phyloP scores from a whole-genome alignment of 768 basidiomycete genomes.

The Gloeopeniophorella convolvens region DNA sequence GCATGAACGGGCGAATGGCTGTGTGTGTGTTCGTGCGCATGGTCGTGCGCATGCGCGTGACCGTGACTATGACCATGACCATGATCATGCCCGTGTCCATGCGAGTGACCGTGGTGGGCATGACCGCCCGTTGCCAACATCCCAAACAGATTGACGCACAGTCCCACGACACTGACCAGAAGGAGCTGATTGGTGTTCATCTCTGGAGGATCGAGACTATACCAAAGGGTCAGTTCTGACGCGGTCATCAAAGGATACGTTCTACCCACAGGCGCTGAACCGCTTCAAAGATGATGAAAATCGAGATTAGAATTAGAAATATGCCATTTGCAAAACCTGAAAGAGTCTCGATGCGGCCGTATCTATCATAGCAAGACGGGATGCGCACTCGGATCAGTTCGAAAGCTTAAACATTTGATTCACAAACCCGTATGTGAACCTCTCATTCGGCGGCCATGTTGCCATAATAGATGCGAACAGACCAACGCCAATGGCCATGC shows the following conservation, averaged over 20 bases:
- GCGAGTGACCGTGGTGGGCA: slow-evolving; percentile 70
- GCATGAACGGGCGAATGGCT: slow-evolving; percentile 21
- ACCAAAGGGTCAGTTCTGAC: neutral
- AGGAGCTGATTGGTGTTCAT: slow-evolving; percentile 95
- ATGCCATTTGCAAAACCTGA: slow-evolving; percentile 98
- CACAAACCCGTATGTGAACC: slow-evolving; percentile 89
- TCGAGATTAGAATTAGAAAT: slow-evolving; percentile 87
- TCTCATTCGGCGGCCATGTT: slow-evolving; percentile 91
- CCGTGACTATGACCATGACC: slow-evolving; percentile 23
- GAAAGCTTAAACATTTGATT: neutral
- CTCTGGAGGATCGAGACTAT: slow-evolving; percentile 86
- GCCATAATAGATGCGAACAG: slow-evolving; percentile 97
- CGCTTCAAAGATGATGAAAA: slow-evolving; percentile 98
- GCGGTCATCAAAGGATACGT: neutral
- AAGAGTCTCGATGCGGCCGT: slow-evolving; percentile 92
- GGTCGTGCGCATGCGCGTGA: slow-evolving; percentile 6
- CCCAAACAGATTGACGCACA: slow-evolving; percentile 93
- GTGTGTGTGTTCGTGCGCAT: neutral
- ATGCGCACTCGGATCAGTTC: slow-evolving; percentile 3
- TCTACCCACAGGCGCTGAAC: slow-evolving; percentile 76
- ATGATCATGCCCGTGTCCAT: slow-evolving; percentile 30
- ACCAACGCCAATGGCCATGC: slow-evolving; percentile 93
- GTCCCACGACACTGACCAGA: slow-evolving; percentile 80
- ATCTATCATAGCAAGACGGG: slow-evolving; percentile 44
- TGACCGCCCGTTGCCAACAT: slow-evolving; percentile 99